Percentiles rank a stretch among this genome's conserved stretches.
phyloP scores from a whole-genome alignment of 305 asterid species.

The Lippia alba region DNA sequence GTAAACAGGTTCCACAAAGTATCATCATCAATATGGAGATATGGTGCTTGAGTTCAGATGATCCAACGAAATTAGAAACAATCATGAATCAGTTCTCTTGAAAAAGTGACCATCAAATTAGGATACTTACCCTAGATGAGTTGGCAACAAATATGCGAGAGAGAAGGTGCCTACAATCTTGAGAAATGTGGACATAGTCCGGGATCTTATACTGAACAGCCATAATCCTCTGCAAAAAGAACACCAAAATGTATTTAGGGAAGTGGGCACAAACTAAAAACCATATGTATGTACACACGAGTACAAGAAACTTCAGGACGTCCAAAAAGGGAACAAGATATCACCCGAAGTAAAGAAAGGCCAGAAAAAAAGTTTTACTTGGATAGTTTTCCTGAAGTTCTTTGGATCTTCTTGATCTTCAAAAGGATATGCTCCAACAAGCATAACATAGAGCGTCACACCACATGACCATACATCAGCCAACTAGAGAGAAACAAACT shows the following conservation, averaged over 20 bases:
- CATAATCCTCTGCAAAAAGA: constrained; percentile 80
- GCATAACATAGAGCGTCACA: constrained; percentile 96
- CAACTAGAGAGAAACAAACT: constrained; percentile 56
- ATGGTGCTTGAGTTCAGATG: not conserved
- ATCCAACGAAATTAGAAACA: too few relatives aligned
- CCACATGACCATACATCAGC: constrained; percentile 99
- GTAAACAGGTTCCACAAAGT: not conserved
- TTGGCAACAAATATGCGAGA: constrained; percentile 93
- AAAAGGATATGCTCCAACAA: constrained; percentile 97
- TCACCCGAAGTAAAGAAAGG: not conserved
- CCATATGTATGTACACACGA: not conserved
- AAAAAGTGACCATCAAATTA: not conserved
- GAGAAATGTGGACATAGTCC: constrained; percentile 91
- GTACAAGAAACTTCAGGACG: not conserved
- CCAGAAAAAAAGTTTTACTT: constrained; percentile 47
- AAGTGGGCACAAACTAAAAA: not conserved
- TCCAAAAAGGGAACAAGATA: not conserved
- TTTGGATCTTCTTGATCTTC: constrained; percentile 97
- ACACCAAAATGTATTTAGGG: constrained; percentile 23
- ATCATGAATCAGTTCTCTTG: too few relatives aligned
- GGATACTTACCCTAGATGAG: constrained; percentile 67
- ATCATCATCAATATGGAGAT: not conserved
- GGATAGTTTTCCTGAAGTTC: constrained; percentile 95
- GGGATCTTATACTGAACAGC: constrained; percentile 95
- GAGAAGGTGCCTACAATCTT: constrained; percentile 92